These are phyloP conservation scores for Juncus inflexus DNA, from an alignment of 176 grass and related monocot species.

Conservation along the genomic window DNA sequence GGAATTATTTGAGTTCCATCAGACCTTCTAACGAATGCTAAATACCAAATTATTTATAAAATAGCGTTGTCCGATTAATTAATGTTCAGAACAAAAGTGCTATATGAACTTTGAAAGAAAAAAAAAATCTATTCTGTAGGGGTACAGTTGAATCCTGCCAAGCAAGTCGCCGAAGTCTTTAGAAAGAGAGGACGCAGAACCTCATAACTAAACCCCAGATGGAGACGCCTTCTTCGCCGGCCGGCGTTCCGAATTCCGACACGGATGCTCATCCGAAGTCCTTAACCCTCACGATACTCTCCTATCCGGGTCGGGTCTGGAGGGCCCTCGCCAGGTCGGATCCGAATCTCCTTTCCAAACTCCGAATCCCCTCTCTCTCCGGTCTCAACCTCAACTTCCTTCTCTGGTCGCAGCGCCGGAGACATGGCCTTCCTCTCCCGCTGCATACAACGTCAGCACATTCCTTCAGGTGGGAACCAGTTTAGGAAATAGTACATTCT, in stretches of 20 bases:
- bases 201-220: not conserved
- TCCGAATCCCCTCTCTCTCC: not conserved
- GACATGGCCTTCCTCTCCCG: constrained; percentile 22
- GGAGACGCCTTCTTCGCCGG: constrained; percentile 2
- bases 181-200: too few species aligned
- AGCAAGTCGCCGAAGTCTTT: too few species aligned
- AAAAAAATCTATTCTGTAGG: too few species aligned
- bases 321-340: not conserved
- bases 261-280: not conserved
- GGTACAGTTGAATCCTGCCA: too few species aligned
- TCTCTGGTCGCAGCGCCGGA: constrained; percentile 16
- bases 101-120: too few species aligned
- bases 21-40: too few species aligned
- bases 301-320: constrained; percentile 24
- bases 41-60: too few species aligned
- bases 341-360: constrained; percentile 21
- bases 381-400: constrained; percentile 3
- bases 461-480: not conserved
- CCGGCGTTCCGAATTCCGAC: not conserved
- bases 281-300: not conserved
- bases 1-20: too few species aligned
- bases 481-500: not conserved
- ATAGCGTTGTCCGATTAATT: too few species aligned
- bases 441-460: constrained; percentile 15
- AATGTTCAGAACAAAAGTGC: too few species aligned